Evolutionary conservation across 2,329 filamentous ascomycete species (phyloP).

Genomic region (Paraphaeosphaeria sporulosa): DNA sequence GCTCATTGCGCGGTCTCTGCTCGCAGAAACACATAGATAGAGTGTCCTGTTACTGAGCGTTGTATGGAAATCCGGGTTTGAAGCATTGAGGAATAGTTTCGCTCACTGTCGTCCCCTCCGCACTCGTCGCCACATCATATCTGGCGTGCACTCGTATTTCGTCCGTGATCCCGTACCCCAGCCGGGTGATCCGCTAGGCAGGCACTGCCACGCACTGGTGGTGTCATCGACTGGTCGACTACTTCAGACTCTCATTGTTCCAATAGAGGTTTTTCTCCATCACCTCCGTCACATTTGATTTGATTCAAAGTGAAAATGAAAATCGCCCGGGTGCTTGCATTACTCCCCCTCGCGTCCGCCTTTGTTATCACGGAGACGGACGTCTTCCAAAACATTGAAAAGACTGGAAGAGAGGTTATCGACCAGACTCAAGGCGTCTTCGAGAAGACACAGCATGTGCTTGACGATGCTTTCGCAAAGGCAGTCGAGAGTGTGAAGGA

Average conservation of each 20-base stretch:
- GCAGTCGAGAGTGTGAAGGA: constrained; percentile 48
- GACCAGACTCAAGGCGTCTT: constrained; percentile 33
- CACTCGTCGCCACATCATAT: constrained; percentile 1
- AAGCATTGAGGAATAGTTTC: no score
- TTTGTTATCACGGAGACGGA: constrained; percentile 62
- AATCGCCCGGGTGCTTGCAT: constrained; percentile 56
- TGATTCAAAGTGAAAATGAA: constrained; percentile 52
- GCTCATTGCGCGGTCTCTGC: constrained; percentile 16
- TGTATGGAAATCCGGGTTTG: neutral
- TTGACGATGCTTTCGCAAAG: constrained; percentile 54
- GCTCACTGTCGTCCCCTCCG: no score
- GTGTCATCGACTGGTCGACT: constrained; percentile 39
- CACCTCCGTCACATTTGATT: constrained; percentile 16
- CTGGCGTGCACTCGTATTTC: constrained; percentile 10
- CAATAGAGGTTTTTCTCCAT: constrained; percentile 6
- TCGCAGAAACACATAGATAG: neutral
- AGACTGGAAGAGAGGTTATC: constrained; percentile 27
- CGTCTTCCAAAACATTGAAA: constrained; percentile 51
- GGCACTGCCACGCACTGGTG: constrained; percentile 32
- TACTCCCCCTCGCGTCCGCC: constrained; percentile 59
- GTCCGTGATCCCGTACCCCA: neutral
- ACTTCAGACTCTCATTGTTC: constrained; percentile 11
- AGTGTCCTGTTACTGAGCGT: neutral
- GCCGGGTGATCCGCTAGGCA: constrained; percentile 20
- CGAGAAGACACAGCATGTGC: constrained; percentile 47